Base-by-base conservation (phyloP, 148 eudicot species). In the Limonium bicolor region DNA sequence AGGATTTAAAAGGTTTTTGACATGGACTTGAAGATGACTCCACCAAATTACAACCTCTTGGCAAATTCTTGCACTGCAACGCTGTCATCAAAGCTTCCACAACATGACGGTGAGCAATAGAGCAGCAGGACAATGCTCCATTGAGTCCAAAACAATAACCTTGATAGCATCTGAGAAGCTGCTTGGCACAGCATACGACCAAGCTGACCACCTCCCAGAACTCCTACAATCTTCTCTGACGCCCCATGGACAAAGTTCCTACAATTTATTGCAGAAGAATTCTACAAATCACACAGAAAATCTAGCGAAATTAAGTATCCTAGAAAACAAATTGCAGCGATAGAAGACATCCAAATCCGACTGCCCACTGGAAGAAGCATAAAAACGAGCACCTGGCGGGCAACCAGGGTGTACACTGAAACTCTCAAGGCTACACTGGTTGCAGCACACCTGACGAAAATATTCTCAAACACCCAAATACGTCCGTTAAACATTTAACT, bases 161-260 rank as follows among this genome's bases (percentile, higher is more conserved):
- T 84, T 90, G 16, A 84, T 65, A 0, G 87, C 92, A 84, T 47
- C 55, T 68, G 70, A 5, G 97, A 84, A 10, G 95, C 95, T 22
- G 97, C 95, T 61, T 90, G 74, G 55, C 97, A 84, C 39, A 90
- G 58, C 97, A 90, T 90, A 12, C 80, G 76, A 31, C 95, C 95
- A 18, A 90, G 54, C 57, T 90, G 97, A 27, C 97, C 97, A 48
- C 97, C 97, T 56, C 97, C 97, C 69, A 88, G 56, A 27, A 88
- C 90, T 52, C 97, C 97, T 45, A 88, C 75, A 55, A 88, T 47
- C 42, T 52, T 83, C 51, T 83, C 82, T 1, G 94, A 80, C 16
- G 77, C 41, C n/a, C 97, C 86, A 42, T 72, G 83, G 37, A 74
- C 61, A 11, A 70, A 34, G 17, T 53, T 56, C 67, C 73, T 67